Base-by-base conservation (phyloP, 1,284 basidiomycete genomes). In the Coniferiporia weirii region DNA sequence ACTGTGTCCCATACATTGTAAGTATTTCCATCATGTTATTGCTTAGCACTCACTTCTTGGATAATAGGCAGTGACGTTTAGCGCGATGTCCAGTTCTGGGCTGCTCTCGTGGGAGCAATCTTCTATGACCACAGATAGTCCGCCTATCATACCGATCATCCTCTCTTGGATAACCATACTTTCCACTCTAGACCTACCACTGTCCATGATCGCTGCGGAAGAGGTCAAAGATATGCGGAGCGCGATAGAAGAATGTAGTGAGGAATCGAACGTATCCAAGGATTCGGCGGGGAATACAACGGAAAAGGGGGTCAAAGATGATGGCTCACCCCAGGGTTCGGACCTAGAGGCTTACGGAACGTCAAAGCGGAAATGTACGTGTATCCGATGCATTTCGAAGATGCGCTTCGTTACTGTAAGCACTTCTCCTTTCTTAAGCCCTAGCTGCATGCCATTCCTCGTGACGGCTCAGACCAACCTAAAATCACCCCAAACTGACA, bases 51-150 rank as follows among this genome's bases (percentile, higher is more conserved):
- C 12, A 40, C 15, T 1, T 9, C 8, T 40, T 15, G 8, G 2
- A 10, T 9, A 3, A 3, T 19, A 34, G 49, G 2, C 15, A 50
- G 27, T 50, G 15, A 50, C 34, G 12, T 35, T 50, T 17, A 19
- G 27, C 8, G 49, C 27, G 3, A 10, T 36, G 4, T 35, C 49
- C 17, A 20, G 49, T 9, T 34, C 49, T 15, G 34, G 49, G 13
- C 49, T 50, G 27, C 17, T 50, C 12, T 50, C 49, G 1, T 54
- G 52, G 52, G 52, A 54, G 20, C 52, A 54, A 43, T 54, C 52
- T 13, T 2, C 34, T 8, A 15, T 3, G 8, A 38, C 52, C 3
- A 4, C n/a, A 3, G 40, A 54, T n/a, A 9, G n/a, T 2, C 20
- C 34, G 13, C 35, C 52, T 19, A 40, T 54, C n/a, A 54, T 54